Evolutionary conservation across 345 rosid species (phyloP).

Genomic region (Rhodomyrtus tomentosa): DNA sequence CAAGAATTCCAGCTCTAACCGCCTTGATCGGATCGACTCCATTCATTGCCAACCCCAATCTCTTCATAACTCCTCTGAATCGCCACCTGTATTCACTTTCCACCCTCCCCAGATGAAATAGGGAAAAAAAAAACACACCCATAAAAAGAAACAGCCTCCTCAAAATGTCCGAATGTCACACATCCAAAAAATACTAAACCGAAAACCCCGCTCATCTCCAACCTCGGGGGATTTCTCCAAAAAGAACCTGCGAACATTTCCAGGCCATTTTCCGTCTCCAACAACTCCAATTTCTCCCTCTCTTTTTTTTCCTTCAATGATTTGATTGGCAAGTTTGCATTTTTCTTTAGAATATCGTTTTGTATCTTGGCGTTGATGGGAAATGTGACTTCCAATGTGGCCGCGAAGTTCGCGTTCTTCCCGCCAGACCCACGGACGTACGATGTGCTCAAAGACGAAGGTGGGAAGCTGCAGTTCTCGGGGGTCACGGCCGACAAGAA

Average conservation of each 20-base stretch:
- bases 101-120: conserved; percentile 6
- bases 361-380: conserved; percentile 36
- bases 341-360: not conserved
- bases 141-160: not conserved
- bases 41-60: conserved; percentile 3
- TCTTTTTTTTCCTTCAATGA: not conserved
- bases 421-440: conserved; percentile 97
- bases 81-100: conserved; percentile 2
- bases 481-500: conserved; percentile 74
- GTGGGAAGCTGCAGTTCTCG: conserved; percentile 48
- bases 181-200: not conserved
- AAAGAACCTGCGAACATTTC: not conserved
- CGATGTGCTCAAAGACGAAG: conserved; percentile 42
- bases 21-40: conserved; percentile 37
- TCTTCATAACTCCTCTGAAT: not conserved
- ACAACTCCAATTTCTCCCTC: not conserved
- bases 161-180: not conserved
- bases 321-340: not conserved
- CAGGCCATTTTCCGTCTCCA: not conserved
- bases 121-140: not conserved
- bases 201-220: not conserved
- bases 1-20: conserved; percentile 12
- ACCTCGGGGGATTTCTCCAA: not conserved
- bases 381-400: conserved; percentile 86
- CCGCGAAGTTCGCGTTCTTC: conserved; percentile 94